Evolutionary conservation across 2,329 filamentous ascomycete species (phyloP).

Genomic region (Thermothelomyces thermophilus): DNA sequence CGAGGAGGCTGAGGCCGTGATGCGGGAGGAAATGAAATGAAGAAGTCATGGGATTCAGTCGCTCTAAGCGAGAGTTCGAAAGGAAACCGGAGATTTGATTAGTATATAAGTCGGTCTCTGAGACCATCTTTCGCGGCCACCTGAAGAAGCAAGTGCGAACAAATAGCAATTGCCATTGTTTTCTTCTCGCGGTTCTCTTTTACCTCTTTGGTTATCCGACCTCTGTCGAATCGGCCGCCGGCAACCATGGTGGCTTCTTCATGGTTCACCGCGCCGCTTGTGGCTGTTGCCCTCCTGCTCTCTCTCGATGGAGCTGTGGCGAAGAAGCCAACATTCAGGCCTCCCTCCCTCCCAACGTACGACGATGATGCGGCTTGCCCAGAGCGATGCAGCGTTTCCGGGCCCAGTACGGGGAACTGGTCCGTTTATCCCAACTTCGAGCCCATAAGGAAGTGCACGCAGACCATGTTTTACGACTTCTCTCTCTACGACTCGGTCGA

Average conservation of each 20-base stretch:
- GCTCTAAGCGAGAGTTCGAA: too few relatives aligned
- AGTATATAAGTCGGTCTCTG: too few relatives aligned
- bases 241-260: neutral
- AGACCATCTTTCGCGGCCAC: too few relatives aligned
- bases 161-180: too few relatives aligned
- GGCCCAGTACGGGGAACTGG: slow-evolving; percentile 25
- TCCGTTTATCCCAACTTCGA: slow-evolving; percentile 26
- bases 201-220: neutral
- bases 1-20: too few relatives aligned
- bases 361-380: slow-evolving; percentile 10
- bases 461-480: slow-evolving; percentile 32
- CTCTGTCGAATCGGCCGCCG: neutral
- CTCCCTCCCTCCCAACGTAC: neutral
- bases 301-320: neutral
- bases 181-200: too few relatives aligned
- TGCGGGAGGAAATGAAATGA: too few relatives aligned
- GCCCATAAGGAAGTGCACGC: slow-evolving; percentile 25
- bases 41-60: too few relatives aligned
- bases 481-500: slow-evolving; percentile 32
- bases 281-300: neutral
- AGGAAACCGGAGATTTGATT: too few relatives aligned
- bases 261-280: neutral
- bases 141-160: too few relatives aligned
- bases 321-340: neutral
- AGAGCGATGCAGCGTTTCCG: slow-evolving; percentile 22